Evolutionary conservation across 1,284 basidiomycete genomes (phyloP).

Genomic region (Chalciporus sp.): DNA sequence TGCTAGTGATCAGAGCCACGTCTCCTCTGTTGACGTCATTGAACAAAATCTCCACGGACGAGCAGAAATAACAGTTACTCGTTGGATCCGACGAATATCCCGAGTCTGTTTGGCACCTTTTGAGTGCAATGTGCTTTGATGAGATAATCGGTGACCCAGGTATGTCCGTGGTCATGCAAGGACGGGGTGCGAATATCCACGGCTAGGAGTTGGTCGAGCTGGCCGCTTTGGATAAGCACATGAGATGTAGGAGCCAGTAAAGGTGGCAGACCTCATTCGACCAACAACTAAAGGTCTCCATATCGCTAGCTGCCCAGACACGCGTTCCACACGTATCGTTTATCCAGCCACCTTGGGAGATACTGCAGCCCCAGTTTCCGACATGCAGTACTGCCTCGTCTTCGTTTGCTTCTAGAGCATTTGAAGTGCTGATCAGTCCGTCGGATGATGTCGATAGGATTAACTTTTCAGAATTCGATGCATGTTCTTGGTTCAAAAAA

Average conservation of each 20-base stretch:
- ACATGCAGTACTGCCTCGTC: constrained; percentile 73
- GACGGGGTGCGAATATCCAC: constrained; percentile 57
- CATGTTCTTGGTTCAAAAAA: constrained; percentile 40
- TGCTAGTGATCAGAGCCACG: constrained; percentile 52
- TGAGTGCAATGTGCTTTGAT: constrained; percentile 44
- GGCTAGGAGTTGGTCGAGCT: constrained; percentile 54
- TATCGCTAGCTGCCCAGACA: constrained; percentile 79
- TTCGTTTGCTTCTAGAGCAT: constrained; percentile 69
- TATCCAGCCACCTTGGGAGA: constrained; percentile 75
- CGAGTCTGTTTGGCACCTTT: constrained; percentile 31
- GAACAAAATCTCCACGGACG: not conserved
- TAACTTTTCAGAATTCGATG: constrained; percentile 37
- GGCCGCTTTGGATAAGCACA: constrained; percentile 1
- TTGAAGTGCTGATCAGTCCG: constrained; percentile 67
- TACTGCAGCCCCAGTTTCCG: constrained; percentile 74
- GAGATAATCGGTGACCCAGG: constrained; percentile 68
- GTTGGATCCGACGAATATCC: constrained; percentile 62
- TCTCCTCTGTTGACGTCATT: constrained; percentile 51
- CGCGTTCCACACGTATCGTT: constrained; percentile 32
- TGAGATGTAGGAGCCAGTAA: not conserved
- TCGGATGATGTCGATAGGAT: constrained; percentile 75
- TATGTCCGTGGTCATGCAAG: constrained; percentile 44
- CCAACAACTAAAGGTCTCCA: constrained; percentile 84
- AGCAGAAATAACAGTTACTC: constrained; percentile 42
- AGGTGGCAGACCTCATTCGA: constrained; percentile 55